A percentile compares a stretch with the other conserved stretches of the same genome.
phyloP scores from a whole-genome alignment of 2,329 filamentous ascomycete genomes.

The Lojkania enalia region DNA sequence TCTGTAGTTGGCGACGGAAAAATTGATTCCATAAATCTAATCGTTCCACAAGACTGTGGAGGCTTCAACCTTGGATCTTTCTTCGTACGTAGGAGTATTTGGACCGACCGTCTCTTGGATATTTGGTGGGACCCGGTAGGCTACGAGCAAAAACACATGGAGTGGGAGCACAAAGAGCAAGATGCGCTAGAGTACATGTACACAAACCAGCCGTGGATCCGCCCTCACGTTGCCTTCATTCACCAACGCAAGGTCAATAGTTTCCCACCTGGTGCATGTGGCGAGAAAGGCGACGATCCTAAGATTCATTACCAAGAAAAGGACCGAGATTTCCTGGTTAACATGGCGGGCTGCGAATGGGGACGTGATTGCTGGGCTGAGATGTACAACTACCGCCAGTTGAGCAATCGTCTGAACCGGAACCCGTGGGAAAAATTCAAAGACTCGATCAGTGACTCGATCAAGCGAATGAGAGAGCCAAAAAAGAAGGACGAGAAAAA shows the following conservation, averaged over 20 bases:
- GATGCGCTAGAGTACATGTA: slow-evolving; percentile 94
- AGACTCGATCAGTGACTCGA: slow-evolving; percentile 49
- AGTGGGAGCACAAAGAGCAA: slow-evolving; percentile 99
- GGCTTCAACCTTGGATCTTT: slow-evolving; percentile 98
- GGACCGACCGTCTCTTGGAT: slow-evolving; percentile 89
- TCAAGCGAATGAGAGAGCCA: slow-evolving; percentile 33
- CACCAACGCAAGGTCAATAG: slow-evolving; percentile 92
- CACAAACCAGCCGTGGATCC: slow-evolving; percentile 86
- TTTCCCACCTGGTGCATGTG: slow-evolving; percentile 88
- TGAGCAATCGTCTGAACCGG: slow-evolving; percentile 88
- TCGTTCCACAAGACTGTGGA: slow-evolving; percentile 89
- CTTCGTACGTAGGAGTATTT: slow-evolving; percentile 81
- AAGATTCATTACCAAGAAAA: slow-evolving; percentile 82
- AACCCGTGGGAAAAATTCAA: slow-evolving; percentile 73
- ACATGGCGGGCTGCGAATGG: slow-evolving; percentile 98
- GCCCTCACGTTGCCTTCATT: slow-evolving; percentile 84
- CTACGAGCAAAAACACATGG: slow-evolving; percentile 98
- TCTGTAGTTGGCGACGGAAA: slow-evolving; percentile 79
- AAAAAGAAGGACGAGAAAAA: slow-evolving; percentile 33
- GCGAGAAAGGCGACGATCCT: slow-evolving; percentile 72
- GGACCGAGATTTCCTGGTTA: slow-evolving; percentile 91
- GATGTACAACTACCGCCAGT: slow-evolving; percentile 92
- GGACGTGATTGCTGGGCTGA: slow-evolving; percentile 97
- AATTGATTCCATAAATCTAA: slow-evolving; percentile 77
- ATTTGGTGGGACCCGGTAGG: slow-evolving; percentile 98